A percentile compares a stretch with the other conserved stretches of the same genome.
These are phyloP conservation scores for Immersiella caudata DNA, from an alignment of 495 filamentous ascomycete species.

Conservation along the genomic window DNA sequence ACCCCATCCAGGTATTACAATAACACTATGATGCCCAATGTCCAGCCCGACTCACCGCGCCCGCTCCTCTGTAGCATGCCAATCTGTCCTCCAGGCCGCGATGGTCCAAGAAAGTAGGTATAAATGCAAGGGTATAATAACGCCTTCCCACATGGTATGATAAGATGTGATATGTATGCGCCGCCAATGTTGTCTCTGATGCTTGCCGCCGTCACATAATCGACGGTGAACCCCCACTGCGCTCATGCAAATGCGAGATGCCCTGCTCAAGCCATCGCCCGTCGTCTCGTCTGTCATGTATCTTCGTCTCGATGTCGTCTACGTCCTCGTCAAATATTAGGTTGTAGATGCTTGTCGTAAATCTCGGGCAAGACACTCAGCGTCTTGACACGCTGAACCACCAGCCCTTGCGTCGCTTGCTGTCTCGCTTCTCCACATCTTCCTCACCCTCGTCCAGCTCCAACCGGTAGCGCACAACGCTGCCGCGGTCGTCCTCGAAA, in stretches of 20 bases:
- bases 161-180: conserved; percentile 1
- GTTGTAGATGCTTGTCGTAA: neutral
- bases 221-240: neutral
- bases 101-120: neutral
- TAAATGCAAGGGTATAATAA: conserved; percentile 18
- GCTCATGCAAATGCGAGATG: neutral
- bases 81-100: neutral
- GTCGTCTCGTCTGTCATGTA: neutral
- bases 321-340: neutral
- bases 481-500: conserved; percentile 57
- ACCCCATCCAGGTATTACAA: neutral
- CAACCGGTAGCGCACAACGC: conserved; percentile 57
- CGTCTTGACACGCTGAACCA: conserved; percentile 28
- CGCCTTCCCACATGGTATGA: neutral
- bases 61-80: neutral
- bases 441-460: conserved; percentile 46
- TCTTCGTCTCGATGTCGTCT: neutral
- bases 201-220: neutral
- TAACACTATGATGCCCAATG: neutral
- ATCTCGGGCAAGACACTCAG: neutral
- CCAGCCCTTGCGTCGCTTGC: conserved; percentile 33
- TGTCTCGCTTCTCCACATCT: conserved; percentile 22
- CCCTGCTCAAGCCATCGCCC: neutral
- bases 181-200: conserved; percentile 5
- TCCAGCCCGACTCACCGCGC: neutral